Conservation (phyloP, 1,139 yeast species). For the Yamadazyma membranifaciens region DNA sequence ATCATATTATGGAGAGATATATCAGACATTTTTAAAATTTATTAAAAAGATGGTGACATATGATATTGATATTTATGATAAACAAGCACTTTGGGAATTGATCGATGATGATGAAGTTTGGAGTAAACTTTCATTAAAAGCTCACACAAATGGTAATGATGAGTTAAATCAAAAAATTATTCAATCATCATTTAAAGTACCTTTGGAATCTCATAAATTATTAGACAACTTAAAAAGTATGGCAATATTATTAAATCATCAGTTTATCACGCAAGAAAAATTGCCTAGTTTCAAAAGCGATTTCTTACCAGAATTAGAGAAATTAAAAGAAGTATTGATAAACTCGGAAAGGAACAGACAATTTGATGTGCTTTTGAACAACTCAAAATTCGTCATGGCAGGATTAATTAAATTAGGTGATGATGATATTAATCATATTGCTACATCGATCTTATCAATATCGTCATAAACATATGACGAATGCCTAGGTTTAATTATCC, state of each 20-base stretch:
- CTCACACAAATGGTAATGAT: conserved; percentile 1
- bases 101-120: conserved; percentile 12
- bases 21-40: conserved; percentile 26
- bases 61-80: conserved; percentile 13
- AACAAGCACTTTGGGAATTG: conserved; percentile 20
- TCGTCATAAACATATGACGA: not conserved
- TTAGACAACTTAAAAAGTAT: conserved; percentile 14
- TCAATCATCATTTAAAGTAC: conserved; percentile 11
- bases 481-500: not conserved
- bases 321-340: conserved; percentile 9
- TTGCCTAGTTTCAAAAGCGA: not conserved
- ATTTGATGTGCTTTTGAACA: conserved; percentile 26
- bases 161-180: conserved; percentile 9
- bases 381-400: conserved; percentile 34
- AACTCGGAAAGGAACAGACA: conserved; percentile 11
- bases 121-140: conserved; percentile 7
- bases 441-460: conserved; percentile 7
- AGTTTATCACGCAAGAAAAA: not conserved
- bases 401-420: conserved; percentile 14
- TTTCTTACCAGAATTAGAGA: conserved; percentile 8
- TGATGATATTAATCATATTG: conserved; percentile 6
- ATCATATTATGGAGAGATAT: conserved; percentile 36
- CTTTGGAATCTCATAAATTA: conserved; percentile 12
- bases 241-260: conserved; percentile 11
- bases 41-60: conserved; percentile 27